These are phyloP conservation scores for Crithidia mellificae DNA, from an alignment of 208 protist species.

Conservation along the genomic window DNA sequence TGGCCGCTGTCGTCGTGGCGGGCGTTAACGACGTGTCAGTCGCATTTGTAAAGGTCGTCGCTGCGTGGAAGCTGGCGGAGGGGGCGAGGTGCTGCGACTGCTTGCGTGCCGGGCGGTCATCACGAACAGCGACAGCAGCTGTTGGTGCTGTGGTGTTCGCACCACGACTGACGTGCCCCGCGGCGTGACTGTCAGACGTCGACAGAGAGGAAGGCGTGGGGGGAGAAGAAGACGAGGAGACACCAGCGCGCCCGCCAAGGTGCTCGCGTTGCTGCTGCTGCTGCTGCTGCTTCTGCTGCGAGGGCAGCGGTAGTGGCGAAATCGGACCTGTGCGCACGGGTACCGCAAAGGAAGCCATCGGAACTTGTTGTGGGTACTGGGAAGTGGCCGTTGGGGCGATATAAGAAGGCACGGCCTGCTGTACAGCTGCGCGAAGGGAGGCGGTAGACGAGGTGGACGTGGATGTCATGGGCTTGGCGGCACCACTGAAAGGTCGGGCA, in stretches of 20 bases:
- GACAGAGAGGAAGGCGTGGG: slow-evolving; percentile 24
- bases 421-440: neutral
- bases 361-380: neutral
- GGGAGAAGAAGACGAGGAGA: slow-evolving; percentile 13
- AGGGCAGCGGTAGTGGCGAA: neutral
- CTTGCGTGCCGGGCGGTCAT: neutral
- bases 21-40: too few relatives aligned
- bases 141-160: neutral
- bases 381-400: neutral
- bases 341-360: neutral
- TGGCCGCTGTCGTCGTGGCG: too few relatives aligned
- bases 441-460: slow-evolving; percentile 3
- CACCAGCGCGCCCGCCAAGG: neutral
- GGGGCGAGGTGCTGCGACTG: neutral
- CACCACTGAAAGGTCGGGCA: neutral
- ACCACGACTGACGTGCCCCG: neutral
- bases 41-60: too few relatives aligned
- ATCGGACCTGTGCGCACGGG: neutral
- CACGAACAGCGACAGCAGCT: neutral
- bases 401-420: neutral
- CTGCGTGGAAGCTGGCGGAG: slow-evolving; percentile 26
- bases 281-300: neutral
- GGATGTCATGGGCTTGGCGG: neutral
- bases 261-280: neutral
- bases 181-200: slow-evolving; percentile 14